Evolutionary conservation across 331 rosid species (phyloP).

Genomic region (Dryas integrifolia): DNA sequence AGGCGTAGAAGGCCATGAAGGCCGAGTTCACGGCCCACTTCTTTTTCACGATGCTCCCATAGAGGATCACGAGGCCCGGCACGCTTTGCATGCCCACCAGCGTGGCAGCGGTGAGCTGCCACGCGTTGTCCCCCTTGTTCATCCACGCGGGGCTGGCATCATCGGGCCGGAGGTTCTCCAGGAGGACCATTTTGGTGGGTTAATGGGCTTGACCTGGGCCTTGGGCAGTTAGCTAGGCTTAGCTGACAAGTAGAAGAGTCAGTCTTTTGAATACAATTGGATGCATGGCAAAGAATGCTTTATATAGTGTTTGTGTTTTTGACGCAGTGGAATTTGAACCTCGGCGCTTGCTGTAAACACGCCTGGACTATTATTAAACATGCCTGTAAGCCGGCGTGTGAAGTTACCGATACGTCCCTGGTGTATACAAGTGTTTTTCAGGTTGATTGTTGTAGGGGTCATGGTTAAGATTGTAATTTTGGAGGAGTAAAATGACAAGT

Average conservation of each 20-base stretch:
- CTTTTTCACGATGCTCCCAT: conserved; percentile 53
- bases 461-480: neutral
- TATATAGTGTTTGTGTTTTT: neutral
- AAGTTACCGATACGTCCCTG: conserved; percentile 1
- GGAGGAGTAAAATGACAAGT: neutral
- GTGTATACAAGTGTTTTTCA: neutral
- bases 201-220: no score
- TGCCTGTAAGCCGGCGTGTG: neutral
- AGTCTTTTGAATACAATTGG: neutral
- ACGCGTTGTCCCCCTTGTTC: conserved; percentile 48
- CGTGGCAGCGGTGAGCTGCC: conserved; percentile 45
- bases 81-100: conserved; percentile 48
- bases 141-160: conserved; percentile 35
- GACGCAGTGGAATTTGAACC: neutral
- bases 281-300: neutral
- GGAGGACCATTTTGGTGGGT: neutral
- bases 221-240: no score
- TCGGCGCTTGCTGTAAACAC: no score
- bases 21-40: conserved; percentile 54
- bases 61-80: conserved; percentile 46
- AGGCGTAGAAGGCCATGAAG: conserved; percentile 51
- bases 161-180: neutral
- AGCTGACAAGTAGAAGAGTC: no score
- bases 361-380: no score
- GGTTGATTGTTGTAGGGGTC: neutral